Base-by-base conservation (phyloP, 371 early-diverging fungal species). In the Mortierella sp. region DNA sequence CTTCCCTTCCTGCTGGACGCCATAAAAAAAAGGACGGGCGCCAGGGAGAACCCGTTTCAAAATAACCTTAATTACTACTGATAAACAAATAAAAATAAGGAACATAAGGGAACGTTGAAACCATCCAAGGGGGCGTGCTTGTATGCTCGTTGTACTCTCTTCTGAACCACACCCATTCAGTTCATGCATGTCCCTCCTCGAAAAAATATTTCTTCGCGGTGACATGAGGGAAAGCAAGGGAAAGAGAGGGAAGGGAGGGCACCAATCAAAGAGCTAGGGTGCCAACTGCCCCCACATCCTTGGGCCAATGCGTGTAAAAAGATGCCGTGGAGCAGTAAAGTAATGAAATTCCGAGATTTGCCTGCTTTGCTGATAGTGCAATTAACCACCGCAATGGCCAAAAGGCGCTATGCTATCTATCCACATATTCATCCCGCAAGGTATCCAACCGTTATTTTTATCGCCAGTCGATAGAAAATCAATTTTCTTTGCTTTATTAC, bases 221-320 rank as follows among this genome's bases (percentile, higher is more conserved):
- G n/a, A n/a, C n/a, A n/a, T n/a, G n/a, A n/a, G n/a, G n/a, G 47
- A 22, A n/a, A 47, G 19, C 5, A 6, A 47, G 47, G 11, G 22
- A 47, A n/a, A 47, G 22, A 47, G 47, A 22, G n/a, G n/a, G n/a
- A 47, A n/a, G 24, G 4, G 58, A 58, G 58, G 58, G 58, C 58
- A 58, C 58, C 58, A 58, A 58, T 58, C 34, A 58, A 34, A 16
- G 58, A 19, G 16, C 34, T n/a, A 58, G 58, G 58, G 58, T 58
- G 29, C n/a, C n/a, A n/a, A n/a, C n/a, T n/a, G n/a, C n/a, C n/a
- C n/a, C n/a, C n/a, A n/a, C n/a, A n/a, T n/a, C n/a, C n/a, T n/a
- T n/a, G n/a, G n/a, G 53, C 29, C 24, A 11, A 14, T 53, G 47
- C 6, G 14, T 47, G 29, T 53, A 29, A 26, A 29, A 26, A 14